Percentiles rank a stretch among this genome's conserved stretches.
These are phyloP conservation scores for Penicillium maclennaniae DNA, from an alignment of 495 filamentous ascomycete genomes.

Conservation along the genomic window DNA sequence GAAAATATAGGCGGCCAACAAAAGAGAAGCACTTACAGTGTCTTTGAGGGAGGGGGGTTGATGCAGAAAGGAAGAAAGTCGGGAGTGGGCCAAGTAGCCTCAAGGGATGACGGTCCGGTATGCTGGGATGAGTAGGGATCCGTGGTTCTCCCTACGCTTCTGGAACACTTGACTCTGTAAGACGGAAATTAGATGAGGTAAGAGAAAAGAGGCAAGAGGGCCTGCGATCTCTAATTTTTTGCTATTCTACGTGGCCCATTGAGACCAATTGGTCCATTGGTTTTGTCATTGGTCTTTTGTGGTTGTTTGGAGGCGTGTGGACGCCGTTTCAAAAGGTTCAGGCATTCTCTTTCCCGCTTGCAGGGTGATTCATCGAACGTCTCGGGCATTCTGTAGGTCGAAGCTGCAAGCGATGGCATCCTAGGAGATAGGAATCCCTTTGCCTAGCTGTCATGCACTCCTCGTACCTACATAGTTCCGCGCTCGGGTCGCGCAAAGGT, in stretches of 20 bases:
- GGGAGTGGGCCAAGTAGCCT: constrained; percentile 14
- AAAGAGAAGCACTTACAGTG: constrained; percentile 5
- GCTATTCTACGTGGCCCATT: constrained; percentile 3
- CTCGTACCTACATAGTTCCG: constrained; percentile 16
- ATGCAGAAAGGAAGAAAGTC: constrained; percentile 7
- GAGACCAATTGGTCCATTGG: constrained; percentile 1
- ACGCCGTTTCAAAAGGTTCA: not conserved
- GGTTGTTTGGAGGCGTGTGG: not conserved
- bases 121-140: constrained; percentile 17
- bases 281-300: not conserved
- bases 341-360: constrained; percentile 3
- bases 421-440: not conserved
- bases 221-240: not conserved
- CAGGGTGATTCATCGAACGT: constrained; percentile 1
- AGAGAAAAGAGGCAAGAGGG: not conserved
- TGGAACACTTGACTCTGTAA: not conserved
- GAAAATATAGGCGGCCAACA: not conserved
- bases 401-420: constrained; percentile 3
- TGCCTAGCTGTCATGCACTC: not conserved
- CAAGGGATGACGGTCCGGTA: constrained; percentile 32
- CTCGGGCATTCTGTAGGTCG: constrained; percentile 1
- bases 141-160: constrained; percentile 11
- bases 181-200: not conserved
- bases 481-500: constrained; percentile 5
- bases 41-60: not conserved